Percentiles rank a stretch among this genome's conserved stretches.
phyloP scores from a whole-genome alignment of 257 asterid genomes.

The Sherardia arvensis region DNA sequence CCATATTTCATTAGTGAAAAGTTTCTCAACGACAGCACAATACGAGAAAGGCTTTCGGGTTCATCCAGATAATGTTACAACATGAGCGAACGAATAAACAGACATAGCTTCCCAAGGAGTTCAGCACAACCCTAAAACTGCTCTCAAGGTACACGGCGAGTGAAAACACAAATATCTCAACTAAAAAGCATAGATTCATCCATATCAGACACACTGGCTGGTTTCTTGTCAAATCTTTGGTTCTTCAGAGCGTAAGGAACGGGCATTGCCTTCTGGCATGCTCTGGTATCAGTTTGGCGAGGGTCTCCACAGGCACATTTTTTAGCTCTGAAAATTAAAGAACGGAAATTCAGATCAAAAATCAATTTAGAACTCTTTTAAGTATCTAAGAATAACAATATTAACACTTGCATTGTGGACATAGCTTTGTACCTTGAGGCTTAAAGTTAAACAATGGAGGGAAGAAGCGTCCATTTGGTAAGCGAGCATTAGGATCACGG shows the following conservation, averaged over 20 bases:
- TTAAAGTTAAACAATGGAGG: constrained; percentile 55
- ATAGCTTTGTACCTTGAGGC: constrained; percentile 35
- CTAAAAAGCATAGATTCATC: constrained; percentile 2
- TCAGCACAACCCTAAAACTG: constrained; percentile 21
- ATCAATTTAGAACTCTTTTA: not conserved
- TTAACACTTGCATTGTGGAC: not conserved
- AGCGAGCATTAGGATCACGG: constrained; percentile 42
- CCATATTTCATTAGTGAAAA: not conserved
- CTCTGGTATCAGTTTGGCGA: constrained; percentile 65
- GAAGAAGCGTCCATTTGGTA: constrained; percentile 50
- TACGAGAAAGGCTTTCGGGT: not conserved
- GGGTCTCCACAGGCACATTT: constrained; percentile 55
- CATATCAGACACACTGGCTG: constrained; percentile 4
- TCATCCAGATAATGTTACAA: constrained; percentile 17
- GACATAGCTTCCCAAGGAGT: constrained; percentile 9
- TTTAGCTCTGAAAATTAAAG: constrained; percentile 56
- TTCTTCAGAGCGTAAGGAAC: constrained; percentile 45
- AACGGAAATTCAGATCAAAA: not conserved
- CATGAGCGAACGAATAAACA: constrained; percentile 7
- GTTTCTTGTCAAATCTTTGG: constrained; percentile 12
- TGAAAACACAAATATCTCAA: constrained; percentile 1
- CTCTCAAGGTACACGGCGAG: constrained; percentile 16
- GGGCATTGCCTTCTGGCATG: constrained; percentile 75
- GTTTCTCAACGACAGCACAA: not conserved
- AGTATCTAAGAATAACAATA: not conserved